A percentile compares a stretch with the other conserved stretches of the same genome.
Conservation (phyloP, 2,329 filamentous ascomycete species). For the Scedosporium apiospermum region DNA sequence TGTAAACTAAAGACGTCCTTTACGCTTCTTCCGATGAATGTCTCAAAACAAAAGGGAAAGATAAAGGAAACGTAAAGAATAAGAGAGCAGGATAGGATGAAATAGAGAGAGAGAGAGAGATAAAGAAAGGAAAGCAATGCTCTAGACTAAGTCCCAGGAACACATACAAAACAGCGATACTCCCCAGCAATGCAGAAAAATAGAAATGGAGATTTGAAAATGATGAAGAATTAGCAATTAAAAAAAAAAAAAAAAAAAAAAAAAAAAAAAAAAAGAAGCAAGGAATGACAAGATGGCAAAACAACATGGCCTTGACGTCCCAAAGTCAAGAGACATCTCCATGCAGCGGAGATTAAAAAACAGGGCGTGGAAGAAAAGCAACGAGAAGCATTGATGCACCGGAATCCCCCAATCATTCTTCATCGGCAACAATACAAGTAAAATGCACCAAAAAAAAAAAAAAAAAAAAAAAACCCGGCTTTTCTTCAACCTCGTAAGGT, state of each 20-base stretch:
- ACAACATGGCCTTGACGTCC: not conserved
- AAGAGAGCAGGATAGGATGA: too few species aligned
- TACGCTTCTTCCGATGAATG: too few species aligned
- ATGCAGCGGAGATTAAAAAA: slow-evolving; percentile 1
- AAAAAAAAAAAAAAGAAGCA: not conserved
- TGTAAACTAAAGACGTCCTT: too few species aligned
- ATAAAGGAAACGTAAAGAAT: too few species aligned
- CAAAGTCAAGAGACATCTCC: not conserved
- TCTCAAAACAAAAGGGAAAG: too few species aligned
- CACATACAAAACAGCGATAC: not conserved
- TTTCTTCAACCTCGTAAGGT: too few species aligned
- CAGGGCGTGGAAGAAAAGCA: slow-evolving; percentile 2
- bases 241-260: slow-evolving; percentile 5
- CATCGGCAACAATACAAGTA: not conserved
- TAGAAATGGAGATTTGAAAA: not conserved
- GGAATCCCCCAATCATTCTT: not conserved
- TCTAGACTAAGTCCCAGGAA: not conserved
- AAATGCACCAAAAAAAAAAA: too few species aligned
- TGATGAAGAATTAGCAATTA: not conserved
- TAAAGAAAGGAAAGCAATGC: too few species aligned
- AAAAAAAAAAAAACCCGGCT: too few species aligned
- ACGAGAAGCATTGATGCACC: not conserved
- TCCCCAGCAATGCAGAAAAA: not conserved
- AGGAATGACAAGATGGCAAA: not conserved
- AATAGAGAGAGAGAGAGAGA: too few species aligned